A percentile compares a stretch with the other conserved stretches of the same genome.
phyloP scores from a whole-genome alignment of 306 rosid species.

The Coriaria nepalensis region DNA sequence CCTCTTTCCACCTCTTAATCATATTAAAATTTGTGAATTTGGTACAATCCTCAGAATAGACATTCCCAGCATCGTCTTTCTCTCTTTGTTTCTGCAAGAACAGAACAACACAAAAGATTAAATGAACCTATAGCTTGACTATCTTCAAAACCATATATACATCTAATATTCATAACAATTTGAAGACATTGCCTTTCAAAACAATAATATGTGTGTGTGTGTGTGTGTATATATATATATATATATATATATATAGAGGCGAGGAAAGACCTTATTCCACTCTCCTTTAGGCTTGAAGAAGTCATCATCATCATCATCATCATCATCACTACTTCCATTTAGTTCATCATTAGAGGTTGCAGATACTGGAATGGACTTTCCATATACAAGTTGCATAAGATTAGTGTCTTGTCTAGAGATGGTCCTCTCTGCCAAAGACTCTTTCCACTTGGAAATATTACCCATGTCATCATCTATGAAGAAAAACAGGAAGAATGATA shows the following conservation, averaged over 20 bases:
- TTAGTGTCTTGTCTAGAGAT: slow-evolving; percentile 35
- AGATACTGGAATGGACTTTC: slow-evolving; percentile 34
- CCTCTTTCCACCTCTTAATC: slow-evolving; percentile 34
- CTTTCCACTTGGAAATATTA: slow-evolving; percentile 82
- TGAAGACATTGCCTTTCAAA: no score
- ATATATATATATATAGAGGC: no score
- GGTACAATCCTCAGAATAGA: slow-evolving; percentile 62
- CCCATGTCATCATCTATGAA: slow-evolving; percentile 37
- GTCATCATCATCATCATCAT: slow-evolving; percentile 51
- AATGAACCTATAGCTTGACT: no score
- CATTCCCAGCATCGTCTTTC: slow-evolving; percentile 31
- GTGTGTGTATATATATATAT: no score
- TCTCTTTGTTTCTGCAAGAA: slow-evolving; percentile 27
- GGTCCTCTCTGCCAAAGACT: slow-evolving; percentile 49
- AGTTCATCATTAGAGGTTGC: slow-evolving; percentile 20
- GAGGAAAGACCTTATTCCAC: slow-evolving; percentile 48
- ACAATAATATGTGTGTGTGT: no score
- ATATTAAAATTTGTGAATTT: slow-evolving; percentile 35
- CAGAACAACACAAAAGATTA: slow-evolving; percentile 8
- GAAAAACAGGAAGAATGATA: background rate
- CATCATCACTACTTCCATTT: slow-evolving; percentile 40
- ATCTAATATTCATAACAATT: no score
- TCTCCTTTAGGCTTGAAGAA: slow-evolving; percentile 73
- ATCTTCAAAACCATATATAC: no score
- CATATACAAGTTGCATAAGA: slow-evolving; percentile 82